These are phyloP conservation scores for Apiospora phragmitis DNA, from an alignment of 2,329 filamentous ascomycete species.

Conservation along the genomic window DNA sequence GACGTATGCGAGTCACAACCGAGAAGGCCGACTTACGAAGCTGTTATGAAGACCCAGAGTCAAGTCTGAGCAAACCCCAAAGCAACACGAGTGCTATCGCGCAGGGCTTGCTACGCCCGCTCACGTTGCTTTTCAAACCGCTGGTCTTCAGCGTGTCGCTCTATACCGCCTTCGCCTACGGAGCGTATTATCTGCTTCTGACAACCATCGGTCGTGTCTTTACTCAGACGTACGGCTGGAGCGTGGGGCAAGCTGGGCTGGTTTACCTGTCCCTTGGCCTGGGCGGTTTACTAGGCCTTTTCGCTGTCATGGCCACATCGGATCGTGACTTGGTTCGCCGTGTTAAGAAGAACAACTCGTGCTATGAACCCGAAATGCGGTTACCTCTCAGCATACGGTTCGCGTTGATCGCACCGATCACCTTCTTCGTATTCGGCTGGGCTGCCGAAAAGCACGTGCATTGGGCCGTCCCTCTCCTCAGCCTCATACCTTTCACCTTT, in stretches of 20 bases:
- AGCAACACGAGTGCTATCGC: conserved; percentile 37
- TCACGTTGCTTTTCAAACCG: neutral
- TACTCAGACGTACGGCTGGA: neutral
- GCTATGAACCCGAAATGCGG: neutral
- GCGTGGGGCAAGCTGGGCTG: neutral
- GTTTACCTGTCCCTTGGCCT: neutral
- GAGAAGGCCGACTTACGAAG: no score
- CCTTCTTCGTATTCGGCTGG: neutral
- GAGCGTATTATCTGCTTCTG: neutral
- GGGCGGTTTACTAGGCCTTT: neutral
- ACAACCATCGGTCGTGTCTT: neutral
- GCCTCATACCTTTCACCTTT: neutral
- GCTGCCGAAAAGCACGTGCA: neutral
- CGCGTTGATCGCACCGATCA: neutral
- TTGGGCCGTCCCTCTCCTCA: neutral
- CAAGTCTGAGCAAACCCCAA: no score
- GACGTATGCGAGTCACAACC: no score
- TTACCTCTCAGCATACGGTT: neutral
- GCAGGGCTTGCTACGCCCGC: neutral
- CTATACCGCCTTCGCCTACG: neutral
- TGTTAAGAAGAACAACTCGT: neutral
- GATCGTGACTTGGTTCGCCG: neutral
- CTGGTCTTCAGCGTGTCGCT: neutral
- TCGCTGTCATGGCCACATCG: neutral
- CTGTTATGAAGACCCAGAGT: no score